Evolutionary conservation across 768 basidiomycete genomes (phyloP).

Genomic region (Termitomyces sp.): DNA sequence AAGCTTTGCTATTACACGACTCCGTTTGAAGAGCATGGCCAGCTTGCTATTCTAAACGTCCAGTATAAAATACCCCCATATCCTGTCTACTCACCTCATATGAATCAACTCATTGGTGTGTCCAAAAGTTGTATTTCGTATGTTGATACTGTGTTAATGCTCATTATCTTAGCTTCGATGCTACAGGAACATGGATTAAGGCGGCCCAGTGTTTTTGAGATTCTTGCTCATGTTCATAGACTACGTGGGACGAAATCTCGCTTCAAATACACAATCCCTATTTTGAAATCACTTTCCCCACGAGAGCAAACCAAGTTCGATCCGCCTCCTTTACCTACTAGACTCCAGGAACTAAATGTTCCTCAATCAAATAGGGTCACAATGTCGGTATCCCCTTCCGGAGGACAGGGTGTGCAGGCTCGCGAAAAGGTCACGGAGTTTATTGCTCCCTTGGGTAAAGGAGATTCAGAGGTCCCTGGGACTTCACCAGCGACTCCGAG

Average conservation of each 20-base stretch:
- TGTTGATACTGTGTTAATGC: slow-evolving; percentile 2
- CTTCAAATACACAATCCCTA: slow-evolving; percentile 60
- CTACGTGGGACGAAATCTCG: slow-evolving; percentile 84
- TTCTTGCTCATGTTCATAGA: slow-evolving; percentile 77
- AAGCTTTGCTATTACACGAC: slow-evolving; percentile 99
- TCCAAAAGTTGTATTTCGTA: neutral
- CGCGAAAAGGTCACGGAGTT: slow-evolving; percentile 77
- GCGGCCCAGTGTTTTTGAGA: slow-evolving; percentile 84
- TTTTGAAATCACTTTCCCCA: slow-evolving; percentile 42
- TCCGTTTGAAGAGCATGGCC: slow-evolving; percentile 97
- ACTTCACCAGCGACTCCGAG: slow-evolving; percentile 27
- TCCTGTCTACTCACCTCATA: slow-evolving; percentile 77
- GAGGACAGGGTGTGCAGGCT: slow-evolving; percentile 58
- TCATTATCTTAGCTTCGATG: slow-evolving; percentile 66
- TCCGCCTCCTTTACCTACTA: slow-evolving; percentile 16
- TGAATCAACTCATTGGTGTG: slow-evolving; percentile 82
- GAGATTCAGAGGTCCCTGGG: slow-evolving; percentile 35
- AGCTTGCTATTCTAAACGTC: slow-evolving; percentile 93
- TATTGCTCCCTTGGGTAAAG: slow-evolving; percentile 74
- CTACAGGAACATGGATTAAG: slow-evolving; percentile 85
- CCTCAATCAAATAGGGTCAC: slow-evolving; percentile 18
- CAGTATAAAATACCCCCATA: slow-evolving; percentile 91
- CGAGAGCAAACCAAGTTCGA: slow-evolving; percentile 26
- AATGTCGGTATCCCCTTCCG: slow-evolving; percentile 22
- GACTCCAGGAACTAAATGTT: slow-evolving; percentile 19